Evolutionary conservation across 345 rosid genomes (phyloP).

Genomic region (Theobroma cacao): DNA sequence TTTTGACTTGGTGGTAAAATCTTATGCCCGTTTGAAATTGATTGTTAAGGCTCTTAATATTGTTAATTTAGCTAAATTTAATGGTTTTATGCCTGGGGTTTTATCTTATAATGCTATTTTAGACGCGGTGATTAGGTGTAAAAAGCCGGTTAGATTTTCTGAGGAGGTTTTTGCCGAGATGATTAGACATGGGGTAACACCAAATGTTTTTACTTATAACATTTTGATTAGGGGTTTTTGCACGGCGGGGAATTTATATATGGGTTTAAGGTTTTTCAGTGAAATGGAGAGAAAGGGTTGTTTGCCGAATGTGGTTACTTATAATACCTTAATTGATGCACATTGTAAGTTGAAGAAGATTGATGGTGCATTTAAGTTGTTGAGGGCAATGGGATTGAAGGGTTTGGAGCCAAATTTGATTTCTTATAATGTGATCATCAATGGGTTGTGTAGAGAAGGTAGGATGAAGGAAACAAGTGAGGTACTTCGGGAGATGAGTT

Average conservation of each 20-base stretch:
- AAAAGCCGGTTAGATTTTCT: conserved; percentile 43
- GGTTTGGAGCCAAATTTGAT: conserved; percentile 81
- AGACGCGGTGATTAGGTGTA: conserved; percentile 67
- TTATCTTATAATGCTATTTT: conserved; percentile 78
- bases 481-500: conserved; percentile 55
- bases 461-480: conserved; percentile 64
- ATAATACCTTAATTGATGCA: conserved; percentile 71
- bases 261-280: conserved; percentile 47
- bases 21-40: conserved; percentile 59
- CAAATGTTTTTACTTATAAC: conserved; percentile 83
- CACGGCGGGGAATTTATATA: conserved; percentile 62
- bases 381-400: conserved; percentile 55
- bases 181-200: conserved; percentile 52
- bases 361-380: conserved; percentile 52
- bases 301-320: conserved; percentile 81
- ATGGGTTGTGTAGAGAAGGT: conserved; percentile 76
- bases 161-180: conserved; percentile 61
- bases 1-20: conserved; percentile 80
- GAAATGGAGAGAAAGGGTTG: conserved; percentile 70
- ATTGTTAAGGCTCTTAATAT: conserved; percentile 60
- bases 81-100: conserved; percentile 94
- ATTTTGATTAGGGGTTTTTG: conserved; percentile 82
- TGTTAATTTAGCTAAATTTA: conserved; percentile 49
- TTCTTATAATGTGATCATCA: conserved; percentile 67
- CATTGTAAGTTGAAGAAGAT: conserved; percentile 57